Evolutionary conservation across 2,329 filamentous ascomycete genomes (phyloP).

Genomic region (Sporothrix phasma): DNA sequence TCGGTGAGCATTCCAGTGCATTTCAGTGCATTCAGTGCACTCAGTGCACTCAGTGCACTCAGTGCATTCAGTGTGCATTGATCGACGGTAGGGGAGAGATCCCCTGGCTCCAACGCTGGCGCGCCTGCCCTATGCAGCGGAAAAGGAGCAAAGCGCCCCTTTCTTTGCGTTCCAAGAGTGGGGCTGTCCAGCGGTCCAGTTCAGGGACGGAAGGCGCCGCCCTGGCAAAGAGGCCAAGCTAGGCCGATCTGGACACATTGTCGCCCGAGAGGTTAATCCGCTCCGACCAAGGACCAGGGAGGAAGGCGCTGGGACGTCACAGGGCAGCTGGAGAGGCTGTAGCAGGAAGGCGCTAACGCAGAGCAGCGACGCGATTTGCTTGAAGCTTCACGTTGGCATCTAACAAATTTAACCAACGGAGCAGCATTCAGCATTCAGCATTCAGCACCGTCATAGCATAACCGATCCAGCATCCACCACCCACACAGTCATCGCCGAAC

Average conservation of each 20-base stretch:
- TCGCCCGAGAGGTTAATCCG: slow-evolving; percentile 27
- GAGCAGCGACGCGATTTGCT: slow-evolving; percentile 12
- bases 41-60: too few relatives aligned
- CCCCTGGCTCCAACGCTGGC: neutral
- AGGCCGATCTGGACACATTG: slow-evolving; percentile 23
- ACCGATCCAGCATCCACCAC: too few relatives aligned
- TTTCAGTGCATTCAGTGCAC: neutral
- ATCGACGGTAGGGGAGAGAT: neutral
- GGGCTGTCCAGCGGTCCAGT: slow-evolving; percentile 3
- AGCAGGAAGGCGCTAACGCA: slow-evolving; percentile 12
- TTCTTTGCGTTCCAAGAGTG: neutral
- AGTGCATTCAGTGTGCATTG: neutral
- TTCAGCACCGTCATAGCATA: neutral
- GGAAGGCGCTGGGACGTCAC: slow-evolving; percentile 3
- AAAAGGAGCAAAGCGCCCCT: neutral
- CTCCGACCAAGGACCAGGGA: neutral
- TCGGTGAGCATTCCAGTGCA: too few relatives aligned
- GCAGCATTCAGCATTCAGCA: neutral
- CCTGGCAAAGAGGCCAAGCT: neutral
- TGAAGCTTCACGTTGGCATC: slow-evolving; percentile 11
- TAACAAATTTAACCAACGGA: neutral
- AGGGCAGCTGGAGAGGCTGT: neutral
- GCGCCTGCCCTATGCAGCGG: neutral
- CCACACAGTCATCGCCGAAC: neutral
- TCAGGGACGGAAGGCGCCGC: slow-evolving; percentile 3